Evolutionary conservation across 78 protist species (phyloP).

Genomic region (Dictyostelium citrinum): DNA sequence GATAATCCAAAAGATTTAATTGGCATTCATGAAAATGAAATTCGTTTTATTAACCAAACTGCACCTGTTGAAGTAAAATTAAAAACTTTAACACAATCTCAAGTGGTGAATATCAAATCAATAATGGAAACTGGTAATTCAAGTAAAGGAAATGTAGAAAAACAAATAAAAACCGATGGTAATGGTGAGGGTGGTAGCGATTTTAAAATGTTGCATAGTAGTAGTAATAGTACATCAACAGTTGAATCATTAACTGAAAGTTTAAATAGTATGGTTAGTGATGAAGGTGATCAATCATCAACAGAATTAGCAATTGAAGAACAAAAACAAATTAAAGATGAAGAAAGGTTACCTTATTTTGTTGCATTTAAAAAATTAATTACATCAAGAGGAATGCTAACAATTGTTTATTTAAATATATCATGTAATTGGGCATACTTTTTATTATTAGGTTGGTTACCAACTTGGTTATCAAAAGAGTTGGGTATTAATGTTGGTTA

Average conservation of each 20-base stretch:
- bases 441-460: conserved; percentile 51
- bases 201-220: not conserved
- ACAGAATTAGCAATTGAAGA: not conserved
- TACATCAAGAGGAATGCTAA: conserved; percentile 1
- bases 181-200: not conserved
- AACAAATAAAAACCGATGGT: not conserved
- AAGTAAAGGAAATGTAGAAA: not conserved
- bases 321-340: not conserved
- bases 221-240: not conserved
- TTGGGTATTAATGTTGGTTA: not conserved
- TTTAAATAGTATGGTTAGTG: not conserved
- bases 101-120: not conserved
- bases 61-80: not conserved
- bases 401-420: not conserved
- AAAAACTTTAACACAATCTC: not conserved
- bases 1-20: conserved; percentile 33
- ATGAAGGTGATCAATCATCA: not conserved
- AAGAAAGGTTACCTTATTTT: not conserved
- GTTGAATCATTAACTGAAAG: not conserved
- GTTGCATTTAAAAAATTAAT: not conserved
- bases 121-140: not conserved
- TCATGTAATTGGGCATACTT: conserved; percentile 44
- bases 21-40: conserved; percentile 57
- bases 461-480: conserved; percentile 19
- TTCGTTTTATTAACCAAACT: not conserved